A percentile compares a stretch with the other conserved stretches of the same genome.
phyloP scores from a whole-genome alignment of 495 filamentous ascomycete genomes.

The Stereocaulon alpinum region DNA sequence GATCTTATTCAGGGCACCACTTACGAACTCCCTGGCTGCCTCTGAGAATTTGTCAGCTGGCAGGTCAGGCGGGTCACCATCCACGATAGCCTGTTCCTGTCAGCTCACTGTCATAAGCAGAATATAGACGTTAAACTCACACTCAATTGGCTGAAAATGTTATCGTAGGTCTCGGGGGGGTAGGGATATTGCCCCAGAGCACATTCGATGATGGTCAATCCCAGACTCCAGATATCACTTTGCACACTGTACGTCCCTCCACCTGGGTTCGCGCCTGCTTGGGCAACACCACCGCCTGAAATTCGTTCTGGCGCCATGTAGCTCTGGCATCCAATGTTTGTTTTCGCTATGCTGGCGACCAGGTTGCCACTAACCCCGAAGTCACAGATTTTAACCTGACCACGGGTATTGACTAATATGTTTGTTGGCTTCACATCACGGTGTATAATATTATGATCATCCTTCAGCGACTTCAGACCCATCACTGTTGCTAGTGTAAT shows the following conservation, averaged over 20 bases:
- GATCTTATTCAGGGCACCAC: constrained; percentile 82
- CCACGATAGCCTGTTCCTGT: constrained; percentile 74
- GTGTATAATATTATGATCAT: constrained; percentile 99
- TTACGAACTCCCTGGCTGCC: constrained; percentile 76
- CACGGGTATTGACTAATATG: constrained; percentile 79
- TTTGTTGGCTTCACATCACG: constrained; percentile 98
- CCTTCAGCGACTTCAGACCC: constrained; percentile 87
- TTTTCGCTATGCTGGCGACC: constrained; percentile 95
- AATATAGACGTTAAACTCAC: constrained; percentile 46
- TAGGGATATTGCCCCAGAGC: constrained; percentile 94
- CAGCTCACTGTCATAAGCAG: constrained; percentile 6
- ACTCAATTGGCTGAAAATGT: constrained; percentile 94
- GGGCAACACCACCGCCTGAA: constrained; percentile 70
- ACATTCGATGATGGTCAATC: constrained; percentile 92
- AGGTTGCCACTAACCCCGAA: constrained; percentile 96
- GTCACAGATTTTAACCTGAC: constrained; percentile 96
- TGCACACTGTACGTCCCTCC: constrained; percentile 94
- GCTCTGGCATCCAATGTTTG: constrained; percentile 97
- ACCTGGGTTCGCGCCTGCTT: constrained; percentile 55
- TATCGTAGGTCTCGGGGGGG: constrained; percentile 94
- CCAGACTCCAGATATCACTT: constrained; percentile 95
- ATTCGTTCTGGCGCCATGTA: constrained; percentile 99
- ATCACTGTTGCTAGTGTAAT: constrained; percentile 84
- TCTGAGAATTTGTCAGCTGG: constrained; percentile 68
- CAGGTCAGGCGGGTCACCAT: constrained; percentile 83